Percentiles rank a stretch among this genome's conserved stretches.
Evolutionary conservation across 257 asterid genomes (phyloP).

Genomic region (Schizonepeta tenuifolia): DNA sequence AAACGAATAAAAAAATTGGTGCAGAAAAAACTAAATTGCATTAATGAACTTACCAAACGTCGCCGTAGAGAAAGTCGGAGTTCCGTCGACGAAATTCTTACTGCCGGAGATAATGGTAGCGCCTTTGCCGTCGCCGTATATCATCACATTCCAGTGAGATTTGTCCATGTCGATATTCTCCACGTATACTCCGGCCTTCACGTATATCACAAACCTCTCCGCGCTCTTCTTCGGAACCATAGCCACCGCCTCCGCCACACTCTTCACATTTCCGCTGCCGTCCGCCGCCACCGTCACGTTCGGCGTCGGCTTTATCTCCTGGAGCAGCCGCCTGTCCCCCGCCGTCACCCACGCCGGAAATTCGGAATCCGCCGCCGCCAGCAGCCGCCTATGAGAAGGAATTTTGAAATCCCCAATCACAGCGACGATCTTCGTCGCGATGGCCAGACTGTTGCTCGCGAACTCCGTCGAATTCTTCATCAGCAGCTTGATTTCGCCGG

Average conservation of each 20-base stretch:
- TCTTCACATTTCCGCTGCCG: slow-evolving; percentile 59
- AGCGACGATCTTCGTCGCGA: slow-evolving; percentile 51
- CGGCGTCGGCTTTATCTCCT: slow-evolving; percentile 45
- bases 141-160: slow-evolving; percentile 70
- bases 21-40: background rate
- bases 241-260: slow-evolving; percentile 58
- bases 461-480: slow-evolving; percentile 67
- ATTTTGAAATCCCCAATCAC: slow-evolving; percentile 44
- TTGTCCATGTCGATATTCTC: slow-evolving; percentile 69
- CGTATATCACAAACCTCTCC: slow-evolving; percentile 56
- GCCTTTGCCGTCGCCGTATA: slow-evolving; percentile 72
- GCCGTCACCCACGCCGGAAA: slow-evolving; percentile 65
- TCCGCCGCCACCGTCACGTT: slow-evolving; percentile 68
- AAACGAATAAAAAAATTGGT: background rate
- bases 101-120: slow-evolving; percentile 57
- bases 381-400: slow-evolving; percentile 54
- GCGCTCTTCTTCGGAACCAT: slow-evolving; percentile 61
- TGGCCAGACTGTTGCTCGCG: slow-evolving; percentile 80
- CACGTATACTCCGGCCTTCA: slow-evolving; percentile 61
- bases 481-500: slow-evolving; percentile 39
- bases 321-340: slow-evolving; percentile 64
- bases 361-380: slow-evolving; percentile 22
- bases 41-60: slow-evolving; percentile 60
- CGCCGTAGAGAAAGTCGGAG: slow-evolving; percentile 68
- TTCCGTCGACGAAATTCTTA: slow-evolving; percentile 59